Conservation (phyloP, 345 rosid genomes). For the Eucalyptus dawsonii region DNA sequence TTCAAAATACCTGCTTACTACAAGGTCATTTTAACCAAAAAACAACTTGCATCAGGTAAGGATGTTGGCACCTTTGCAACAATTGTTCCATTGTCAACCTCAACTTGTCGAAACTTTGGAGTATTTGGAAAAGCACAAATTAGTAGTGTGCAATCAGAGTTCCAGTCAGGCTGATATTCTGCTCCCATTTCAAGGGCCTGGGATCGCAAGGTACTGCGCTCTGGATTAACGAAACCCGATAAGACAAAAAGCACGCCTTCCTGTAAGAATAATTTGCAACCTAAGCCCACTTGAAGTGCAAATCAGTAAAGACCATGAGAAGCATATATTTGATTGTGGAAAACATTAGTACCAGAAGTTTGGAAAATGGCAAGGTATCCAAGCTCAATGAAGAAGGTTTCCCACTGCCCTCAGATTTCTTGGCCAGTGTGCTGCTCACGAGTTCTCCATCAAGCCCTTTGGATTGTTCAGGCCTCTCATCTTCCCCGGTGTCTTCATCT, state of each 20-base stretch:
- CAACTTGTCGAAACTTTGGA: conserved; percentile 86
- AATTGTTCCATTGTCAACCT: conserved; percentile 60
- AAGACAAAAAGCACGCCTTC: conserved; percentile 81
- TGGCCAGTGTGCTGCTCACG: not conserved
- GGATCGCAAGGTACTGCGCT: conserved; percentile 65
- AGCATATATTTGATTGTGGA: not conserved
- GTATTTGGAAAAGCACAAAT: conserved; percentile 83
- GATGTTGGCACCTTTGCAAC: conserved; percentile 48
- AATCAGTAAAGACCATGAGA: not conserved
- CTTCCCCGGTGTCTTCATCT: not conserved
- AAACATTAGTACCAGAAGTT: conserved; percentile 42
- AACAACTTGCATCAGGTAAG: not conserved
- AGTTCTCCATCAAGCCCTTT: not conserved
- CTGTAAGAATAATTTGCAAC: conserved; percentile 25
- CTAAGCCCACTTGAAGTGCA: not conserved
- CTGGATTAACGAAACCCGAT: conserved; percentile 88
- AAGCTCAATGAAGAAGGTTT: conserved; percentile 5
- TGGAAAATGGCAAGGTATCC: conserved; percentile 35
- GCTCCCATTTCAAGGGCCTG: conserved; percentile 91
- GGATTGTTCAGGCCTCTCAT: not conserved
- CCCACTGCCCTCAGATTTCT: not conserved
- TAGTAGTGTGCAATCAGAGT: conserved; percentile 64
- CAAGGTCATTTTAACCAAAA: not conserved
- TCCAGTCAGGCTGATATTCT: conserved; percentile 68
- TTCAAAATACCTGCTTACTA: not conserved